Percentiles rank a stretch among this genome's conserved stretches.
Conservation (phyloP, 2,329 filamentous ascomycete species). For the Rhynchosporium secalis region DNA sequence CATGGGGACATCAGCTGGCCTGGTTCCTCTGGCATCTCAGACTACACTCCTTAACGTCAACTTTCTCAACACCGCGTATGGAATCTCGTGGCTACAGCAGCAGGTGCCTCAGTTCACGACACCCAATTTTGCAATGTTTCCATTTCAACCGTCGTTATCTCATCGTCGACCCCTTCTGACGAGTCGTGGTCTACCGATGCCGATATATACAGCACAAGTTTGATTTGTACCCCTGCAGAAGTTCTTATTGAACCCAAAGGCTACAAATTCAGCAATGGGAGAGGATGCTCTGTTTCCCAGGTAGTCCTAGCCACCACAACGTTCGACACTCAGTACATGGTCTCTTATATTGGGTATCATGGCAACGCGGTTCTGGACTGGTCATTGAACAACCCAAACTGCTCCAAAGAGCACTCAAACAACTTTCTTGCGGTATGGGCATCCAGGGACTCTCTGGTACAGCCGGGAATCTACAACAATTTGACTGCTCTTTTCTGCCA, state of each 20-base stretch:
- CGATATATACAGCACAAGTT: slow-evolving; percentile 41
- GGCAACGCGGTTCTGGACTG: slow-evolving; percentile 39
- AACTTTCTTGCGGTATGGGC: slow-evolving; percentile 44
- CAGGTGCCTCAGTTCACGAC: slow-evolving; percentile 47
- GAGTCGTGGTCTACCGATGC: slow-evolving; percentile 35
- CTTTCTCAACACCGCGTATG: slow-evolving; percentile 49
- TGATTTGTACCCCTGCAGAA: slow-evolving; percentile 43
- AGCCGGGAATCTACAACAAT: slow-evolving; percentile 17
- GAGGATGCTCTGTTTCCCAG: slow-evolving; percentile 41
- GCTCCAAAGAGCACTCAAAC: slow-evolving; percentile 40
- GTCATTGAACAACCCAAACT: slow-evolving; percentile 40
- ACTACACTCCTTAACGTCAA: slow-evolving; percentile 37
- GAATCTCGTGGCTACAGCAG: slow-evolving; percentile 49
- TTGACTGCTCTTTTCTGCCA: slow-evolving; percentile 47
- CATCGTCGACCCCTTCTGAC: not conserved
- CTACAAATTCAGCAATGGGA: slow-evolving; percentile 42
- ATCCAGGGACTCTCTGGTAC: not conserved
- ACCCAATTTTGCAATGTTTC: slow-evolving; percentile 44
- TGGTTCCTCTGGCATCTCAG: slow-evolving; percentile 39
- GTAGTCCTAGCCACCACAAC: slow-evolving; percentile 12
- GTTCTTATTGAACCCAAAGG: slow-evolving; percentile 9
- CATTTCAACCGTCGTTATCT: slow-evolving; percentile 41
- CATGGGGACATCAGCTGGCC: slow-evolving; percentile 33
- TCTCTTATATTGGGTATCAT: slow-evolving; percentile 47
- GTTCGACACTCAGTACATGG: slow-evolving; percentile 1